A percentile compares a stretch with the other conserved stretches of the same genome.
phyloP scores from a whole-genome alignment of 139 green algal species.

The Picochlorum sp. region DNA sequence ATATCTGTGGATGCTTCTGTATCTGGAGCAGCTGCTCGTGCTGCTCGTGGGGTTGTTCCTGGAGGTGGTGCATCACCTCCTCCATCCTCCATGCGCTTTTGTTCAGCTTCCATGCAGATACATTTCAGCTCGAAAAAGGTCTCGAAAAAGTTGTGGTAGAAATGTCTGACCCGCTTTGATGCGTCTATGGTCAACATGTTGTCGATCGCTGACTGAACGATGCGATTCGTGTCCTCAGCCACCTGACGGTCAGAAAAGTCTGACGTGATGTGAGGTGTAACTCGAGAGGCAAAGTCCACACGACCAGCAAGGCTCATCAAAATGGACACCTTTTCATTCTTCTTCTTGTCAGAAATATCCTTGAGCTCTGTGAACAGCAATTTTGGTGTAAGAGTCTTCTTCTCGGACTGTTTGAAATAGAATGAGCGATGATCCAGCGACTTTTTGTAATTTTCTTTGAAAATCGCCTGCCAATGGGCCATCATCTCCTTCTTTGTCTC shows the following conservation, averaged over 20 bases:
- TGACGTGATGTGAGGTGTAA: slow-evolving; percentile 58
- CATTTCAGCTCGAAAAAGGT: slow-evolving; percentile 70
- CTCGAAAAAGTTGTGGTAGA: slow-evolving; percentile 66
- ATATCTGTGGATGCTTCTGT: slow-evolving; percentile 9
- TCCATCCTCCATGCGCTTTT: slow-evolving; percentile 16
- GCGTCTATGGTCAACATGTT: slow-evolving; percentile 18
- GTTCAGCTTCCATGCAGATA: slow-evolving; percentile 22
- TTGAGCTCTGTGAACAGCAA: slow-evolving; percentile 81
- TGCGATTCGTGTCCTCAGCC: slow-evolving; percentile 20
- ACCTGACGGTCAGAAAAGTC: slow-evolving; percentile 48
- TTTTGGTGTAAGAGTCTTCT: slow-evolving; percentile 86
- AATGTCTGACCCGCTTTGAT: slow-evolving; percentile 22
- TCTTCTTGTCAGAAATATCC: slow-evolving; percentile 70
- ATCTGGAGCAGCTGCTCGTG: slow-evolving; percentile 4
- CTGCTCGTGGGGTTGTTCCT: slow-evolving; percentile 12
- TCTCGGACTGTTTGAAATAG: slow-evolving; percentile 99
- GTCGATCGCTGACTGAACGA: slow-evolving; percentile 33
- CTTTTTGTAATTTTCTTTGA: slow-evolving; percentile 96
- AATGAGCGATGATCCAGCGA: slow-evolving; percentile 95
- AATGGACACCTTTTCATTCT: slow-evolving; percentile 33
- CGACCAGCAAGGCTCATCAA: slow-evolving; percentile 25
- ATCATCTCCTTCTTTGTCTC: slow-evolving; percentile 68
- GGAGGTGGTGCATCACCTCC: not conserved
- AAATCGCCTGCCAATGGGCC: slow-evolving; percentile 77
- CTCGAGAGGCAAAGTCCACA: slow-evolving; percentile 24